Conservation (phyloP, 331 rosid genomes). For the Pyracantha coccinea region DNA sequence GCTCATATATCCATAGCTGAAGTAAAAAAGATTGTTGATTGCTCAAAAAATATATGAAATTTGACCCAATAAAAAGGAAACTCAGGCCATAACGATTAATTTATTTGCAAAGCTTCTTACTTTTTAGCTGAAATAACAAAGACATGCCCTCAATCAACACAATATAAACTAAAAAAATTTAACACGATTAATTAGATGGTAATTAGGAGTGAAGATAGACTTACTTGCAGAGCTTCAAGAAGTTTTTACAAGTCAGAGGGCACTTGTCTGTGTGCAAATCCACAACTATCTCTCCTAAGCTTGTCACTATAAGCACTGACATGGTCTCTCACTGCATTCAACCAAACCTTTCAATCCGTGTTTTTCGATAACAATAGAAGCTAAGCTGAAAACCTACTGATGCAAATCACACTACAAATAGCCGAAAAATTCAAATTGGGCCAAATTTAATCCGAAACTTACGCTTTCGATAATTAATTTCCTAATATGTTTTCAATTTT, state of each 20-base stretch:
- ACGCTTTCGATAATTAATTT: neutral
- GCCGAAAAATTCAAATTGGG: neutral
- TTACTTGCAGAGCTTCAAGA: constrained; percentile 91
- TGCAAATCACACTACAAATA: neutral
- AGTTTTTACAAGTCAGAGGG: constrained; percentile 81
- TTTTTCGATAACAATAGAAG: neutral
- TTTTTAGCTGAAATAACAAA: neutral
- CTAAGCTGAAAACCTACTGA: neutral
- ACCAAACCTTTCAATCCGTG: neutral
- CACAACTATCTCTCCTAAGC: constrained; percentile 78
- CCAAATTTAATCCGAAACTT: neutral
- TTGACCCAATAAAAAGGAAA: neutral
- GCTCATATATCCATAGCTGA: neutral
- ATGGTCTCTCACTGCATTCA: constrained; percentile 22
- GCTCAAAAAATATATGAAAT: neutral
- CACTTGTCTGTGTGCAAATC: constrained; percentile 70
- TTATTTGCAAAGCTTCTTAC: neutral
- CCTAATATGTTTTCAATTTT: neutral
- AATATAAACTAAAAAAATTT: too few species aligned
- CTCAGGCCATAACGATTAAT: neutral
- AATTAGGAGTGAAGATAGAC: constrained; percentile 1
- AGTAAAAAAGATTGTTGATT: neutral
- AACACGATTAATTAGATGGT: too few species aligned
- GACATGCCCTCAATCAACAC: neutral
- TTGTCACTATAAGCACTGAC: constrained; percentile 88